Percentiles rank a stretch among this genome's conserved stretches.
These are phyloP conservation scores for Torulaspora maleeae DNA, from an alignment of 805 yeast species.

Conservation along the genomic window DNA sequence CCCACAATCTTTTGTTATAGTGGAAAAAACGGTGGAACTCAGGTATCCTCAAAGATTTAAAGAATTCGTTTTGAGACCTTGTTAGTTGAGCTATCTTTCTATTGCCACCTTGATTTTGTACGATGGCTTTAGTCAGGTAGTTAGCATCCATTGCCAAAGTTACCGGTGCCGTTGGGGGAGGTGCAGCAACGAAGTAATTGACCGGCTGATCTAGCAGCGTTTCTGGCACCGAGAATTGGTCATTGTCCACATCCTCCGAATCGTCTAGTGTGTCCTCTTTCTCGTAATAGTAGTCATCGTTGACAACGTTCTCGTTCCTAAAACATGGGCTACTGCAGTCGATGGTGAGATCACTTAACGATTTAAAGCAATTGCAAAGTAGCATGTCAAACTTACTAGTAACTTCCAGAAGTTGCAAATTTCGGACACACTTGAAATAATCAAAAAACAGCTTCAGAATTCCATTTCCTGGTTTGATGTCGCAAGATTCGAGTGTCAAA, in stretches of 20 bases:
- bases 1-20: slow-evolving; percentile 30
- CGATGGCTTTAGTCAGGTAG: slow-evolving; percentile 21
- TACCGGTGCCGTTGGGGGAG: slow-evolving; percentile 35
- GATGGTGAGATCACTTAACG: slow-evolving; percentile 39
- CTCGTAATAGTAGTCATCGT: slow-evolving; percentile 26
- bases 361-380: slow-evolving; percentile 44
- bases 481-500: slow-evolving; percentile 34
- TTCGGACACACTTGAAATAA: slow-evolving; percentile 41
- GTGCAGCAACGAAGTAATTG: slow-evolving; percentile 20
- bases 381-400: slow-evolving; percentile 45
- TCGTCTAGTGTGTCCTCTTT: slow-evolving; percentile 6
- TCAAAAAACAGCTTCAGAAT: slow-evolving; percentile 35
- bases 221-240: slow-evolving; percentile 22
- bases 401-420: slow-evolving; percentile 39
- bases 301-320: slow-evolving; percentile 19
- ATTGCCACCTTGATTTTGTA: slow-evolving; percentile 7
- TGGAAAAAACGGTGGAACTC: slow-evolving; percentile 33
- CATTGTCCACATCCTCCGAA: slow-evolving; percentile 10
- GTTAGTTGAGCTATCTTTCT: slow-evolving; percentile 26
- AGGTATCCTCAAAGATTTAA: slow-evolving; percentile 24
- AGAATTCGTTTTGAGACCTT: slow-evolving; percentile 24
- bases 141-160: slow-evolving; percentile 26
- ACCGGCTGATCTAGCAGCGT: slow-evolving; percentile 26
- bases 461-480: slow-evolving; percentile 37
- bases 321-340: slow-evolving; percentile 50